Evolutionary conservation across 1,284 basidiomycete genomes (phyloP), one percentile per base, ranked within the genome.

Genomic region (Sporisorium scitamineum): DNA sequence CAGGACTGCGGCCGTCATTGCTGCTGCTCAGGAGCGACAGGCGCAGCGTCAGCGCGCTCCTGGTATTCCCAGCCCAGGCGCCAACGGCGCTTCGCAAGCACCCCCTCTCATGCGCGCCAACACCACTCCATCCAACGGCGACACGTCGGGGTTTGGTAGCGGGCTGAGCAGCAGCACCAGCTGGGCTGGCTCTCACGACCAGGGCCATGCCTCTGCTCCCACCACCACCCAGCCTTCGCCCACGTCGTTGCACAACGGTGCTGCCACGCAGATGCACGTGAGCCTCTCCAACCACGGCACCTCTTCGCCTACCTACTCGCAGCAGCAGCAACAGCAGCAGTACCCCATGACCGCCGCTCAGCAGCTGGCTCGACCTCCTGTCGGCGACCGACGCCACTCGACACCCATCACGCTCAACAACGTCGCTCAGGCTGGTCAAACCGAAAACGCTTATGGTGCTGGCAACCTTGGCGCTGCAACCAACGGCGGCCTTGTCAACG

Each of bases 11-110:
- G 83, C 83, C 26, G 83, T 84, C 42, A 84, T 84, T 66, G 82
- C 83, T 39, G 83, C 83, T 11, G 83, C 83, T 44, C 82, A 82
- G 61, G 81, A 84, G 76, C 78, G 82, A 39, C 78, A 84, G 42
- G 79, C 75, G 39, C 77, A 80, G 61, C 71, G 80, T 14, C 77
- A 82, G 60, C 64, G 70, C 14, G 74, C 57, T 44, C 74, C 74
- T 34, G 74, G 74, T n/a, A 58, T 72, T n/a, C 74, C 74, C 27
- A 76, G 69, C 62, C 64, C 69, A 16, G 69, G 74, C 48, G 74
- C 61, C 55, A 61, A 54, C 54, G 65, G 64, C 34, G 32, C 64
- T 24, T 64, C 68, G 47, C 73, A 76, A 50, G 69, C 76, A 16
- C 78, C 76, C 22, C 78, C 78, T 18, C 70, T 79, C 31, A 79